Conservation (phyloP, 2,329 filamentous ascomycete genomes). For the Dryadomyces quercus-mongolicae region DNA sequence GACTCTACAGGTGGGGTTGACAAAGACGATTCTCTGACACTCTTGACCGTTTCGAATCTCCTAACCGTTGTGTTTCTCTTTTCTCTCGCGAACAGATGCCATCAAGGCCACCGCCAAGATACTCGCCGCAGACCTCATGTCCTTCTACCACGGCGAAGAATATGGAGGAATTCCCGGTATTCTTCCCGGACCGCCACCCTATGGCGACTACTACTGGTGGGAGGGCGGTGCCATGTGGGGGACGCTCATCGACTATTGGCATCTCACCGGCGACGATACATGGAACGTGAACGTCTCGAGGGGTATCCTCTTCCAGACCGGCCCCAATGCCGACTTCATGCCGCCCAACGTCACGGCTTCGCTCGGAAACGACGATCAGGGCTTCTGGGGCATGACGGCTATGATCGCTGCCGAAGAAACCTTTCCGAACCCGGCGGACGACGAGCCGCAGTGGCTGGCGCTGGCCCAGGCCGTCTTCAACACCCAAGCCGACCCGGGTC, state of each 20-base stretch:
- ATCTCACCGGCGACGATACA: slow-evolving; percentile 30
- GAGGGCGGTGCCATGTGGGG: slow-evolving; percentile 19
- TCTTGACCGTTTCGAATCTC: not conserved
- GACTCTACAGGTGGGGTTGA: slow-evolving; percentile 4
- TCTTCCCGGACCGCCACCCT: slow-evolving; percentile 18
- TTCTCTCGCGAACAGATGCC: slow-evolving; percentile 5
- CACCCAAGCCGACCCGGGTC: slow-evolving; percentile 31
- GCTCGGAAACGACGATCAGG: slow-evolving; percentile 48
- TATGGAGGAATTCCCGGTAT: slow-evolving; percentile 18
- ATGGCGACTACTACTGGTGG: slow-evolving; percentile 25
- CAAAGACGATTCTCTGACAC: not conserved
- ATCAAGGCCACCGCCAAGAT: slow-evolving; percentile 12
- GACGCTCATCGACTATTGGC: slow-evolving; percentile 27
- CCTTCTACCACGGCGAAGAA: slow-evolving; percentile 20
- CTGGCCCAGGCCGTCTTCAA: slow-evolving; percentile 49
- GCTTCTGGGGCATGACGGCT: slow-evolving; percentile 44
- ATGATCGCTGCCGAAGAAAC: slow-evolving; percentile 43
- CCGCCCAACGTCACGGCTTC: slow-evolving; percentile 30
- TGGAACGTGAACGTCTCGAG: slow-evolving; percentile 36
- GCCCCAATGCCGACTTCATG: slow-evolving; percentile 35
- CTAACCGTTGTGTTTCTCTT: no score
- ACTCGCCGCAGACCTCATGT: slow-evolving; percentile 19
- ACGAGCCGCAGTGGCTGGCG: slow-evolving; percentile 34
- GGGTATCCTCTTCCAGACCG: slow-evolving; percentile 33
- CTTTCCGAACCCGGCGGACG: slow-evolving; percentile 31